phyloP scores from a whole-genome alignment of 2,329 filamentous ascomycete genomes.

The Fusarium circinatum region DNA sequence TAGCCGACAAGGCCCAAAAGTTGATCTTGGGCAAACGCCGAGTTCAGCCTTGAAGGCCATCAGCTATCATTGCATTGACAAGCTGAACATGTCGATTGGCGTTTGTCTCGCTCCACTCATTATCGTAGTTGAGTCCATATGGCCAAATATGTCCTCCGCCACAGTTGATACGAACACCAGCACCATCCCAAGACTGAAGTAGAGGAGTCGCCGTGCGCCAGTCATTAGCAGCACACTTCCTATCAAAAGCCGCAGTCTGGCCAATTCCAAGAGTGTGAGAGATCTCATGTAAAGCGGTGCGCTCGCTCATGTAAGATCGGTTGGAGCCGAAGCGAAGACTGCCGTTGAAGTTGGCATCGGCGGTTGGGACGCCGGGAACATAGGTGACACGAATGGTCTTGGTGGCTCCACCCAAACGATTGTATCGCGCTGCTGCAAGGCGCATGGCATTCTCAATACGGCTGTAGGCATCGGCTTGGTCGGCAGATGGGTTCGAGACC shows the following conservation, averaged over 20 bases:
- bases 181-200: slow-evolving; percentile 55
- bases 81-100: slow-evolving; percentile 55
- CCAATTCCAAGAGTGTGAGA: slow-evolving; percentile 60
- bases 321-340: slow-evolving; percentile 59
- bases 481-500: slow-evolving; percentile 52
- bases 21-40: not conserved
- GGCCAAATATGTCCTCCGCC: slow-evolving; percentile 55
- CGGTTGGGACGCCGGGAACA: slow-evolving; percentile 56
- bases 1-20: not conserved
- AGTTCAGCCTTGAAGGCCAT: slow-evolving; percentile 44
- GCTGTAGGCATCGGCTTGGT: slow-evolving; percentile 56
- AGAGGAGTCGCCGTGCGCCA: slow-evolving; percentile 55
- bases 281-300: slow-evolving; percentile 60
- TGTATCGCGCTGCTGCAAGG: slow-evolving; percentile 54
- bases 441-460: slow-evolving; percentile 56
- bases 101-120: slow-evolving; percentile 57
- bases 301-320: slow-evolving; percentile 59
- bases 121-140: slow-evolving; percentile 56
- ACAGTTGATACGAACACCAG: slow-evolving; percentile 50
- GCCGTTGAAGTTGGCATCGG: slow-evolving; percentile 58
- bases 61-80: slow-evolving; percentile 57
- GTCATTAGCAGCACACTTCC: slow-evolving; percentile 51
- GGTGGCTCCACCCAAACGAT: slow-evolving; percentile 46
- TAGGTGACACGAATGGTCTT: slow-evolving; percentile 56
- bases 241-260: slow-evolving; percentile 54